Conservation (phyloP, 2,329 filamentous ascomycete genomes). For the Aspergillus oerlinghausenensis region DNA sequence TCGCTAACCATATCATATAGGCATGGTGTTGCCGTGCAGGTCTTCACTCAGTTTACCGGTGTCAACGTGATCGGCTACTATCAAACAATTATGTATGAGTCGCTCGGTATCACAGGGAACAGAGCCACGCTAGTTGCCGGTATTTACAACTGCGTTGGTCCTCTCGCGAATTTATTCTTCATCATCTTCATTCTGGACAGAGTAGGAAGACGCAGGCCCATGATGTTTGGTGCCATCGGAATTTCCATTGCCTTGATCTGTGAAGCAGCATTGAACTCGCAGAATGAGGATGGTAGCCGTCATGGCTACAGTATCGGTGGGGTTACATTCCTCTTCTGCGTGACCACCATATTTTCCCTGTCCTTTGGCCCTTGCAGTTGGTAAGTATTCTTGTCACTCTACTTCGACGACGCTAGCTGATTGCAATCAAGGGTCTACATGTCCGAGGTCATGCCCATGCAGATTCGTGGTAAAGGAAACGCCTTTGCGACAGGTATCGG, state of each 20-base stretch:
- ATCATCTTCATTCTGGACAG: conserved; percentile 54
- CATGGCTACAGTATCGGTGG: conserved; percentile 54
- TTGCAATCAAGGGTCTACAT: conserved; percentile 57
- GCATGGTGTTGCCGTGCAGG: conserved; percentile 58
- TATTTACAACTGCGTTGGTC: conserved; percentile 58
- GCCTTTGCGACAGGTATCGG: conserved; percentile 56
- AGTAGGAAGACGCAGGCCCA: conserved; percentile 49
- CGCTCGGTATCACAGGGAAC: conserved; percentile 53
- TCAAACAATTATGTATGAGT: conserved; percentile 37
- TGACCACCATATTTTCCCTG: conserved; percentile 56
- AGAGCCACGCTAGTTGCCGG: conserved; percentile 53
- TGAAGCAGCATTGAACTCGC: conserved; percentile 56
- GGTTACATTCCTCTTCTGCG: conserved; percentile 63
- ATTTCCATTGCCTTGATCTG: conserved; percentile 57
- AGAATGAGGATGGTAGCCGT: conserved; percentile 40
- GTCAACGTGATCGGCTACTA: conserved; percentile 42
- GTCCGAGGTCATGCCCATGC: conserved; percentile 62
- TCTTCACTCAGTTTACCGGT: conserved; percentile 56
- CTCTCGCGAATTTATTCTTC: conserved; percentile 40
- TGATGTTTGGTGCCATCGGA: conserved; percentile 50
- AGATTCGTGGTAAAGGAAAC: conserved; percentile 57
- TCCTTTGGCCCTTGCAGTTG: conserved; percentile 51
- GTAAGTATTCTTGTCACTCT: conserved; percentile 9
- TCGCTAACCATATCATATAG: conserved; percentile 6
- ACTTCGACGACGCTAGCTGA: not conserved